These are phyloP conservation scores for Camellia oleifera DNA, from an alignment of 179 eudicot genomes.

Conservation along the genomic window DNA sequence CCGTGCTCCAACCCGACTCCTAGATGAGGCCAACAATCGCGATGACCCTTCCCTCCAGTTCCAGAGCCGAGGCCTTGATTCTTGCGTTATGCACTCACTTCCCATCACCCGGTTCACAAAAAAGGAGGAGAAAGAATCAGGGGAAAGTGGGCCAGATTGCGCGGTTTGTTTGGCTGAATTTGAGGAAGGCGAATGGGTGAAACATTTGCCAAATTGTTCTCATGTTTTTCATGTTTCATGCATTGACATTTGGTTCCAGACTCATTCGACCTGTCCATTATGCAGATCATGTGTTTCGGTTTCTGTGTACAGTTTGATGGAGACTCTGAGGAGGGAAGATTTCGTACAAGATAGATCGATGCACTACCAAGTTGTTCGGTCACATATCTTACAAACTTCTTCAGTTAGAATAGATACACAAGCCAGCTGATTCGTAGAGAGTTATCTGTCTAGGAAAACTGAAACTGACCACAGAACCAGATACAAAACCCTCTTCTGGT, in stretches of 20 bases:
- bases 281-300: conserved; percentile 31
- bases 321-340: conserved; percentile 23
- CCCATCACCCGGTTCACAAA: conserved; percentile 31
- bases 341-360: conserved; percentile 16
- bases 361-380: conserved; percentile 7
- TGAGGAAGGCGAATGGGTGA: conserved; percentile 41
- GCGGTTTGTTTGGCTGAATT: conserved; percentile 51
- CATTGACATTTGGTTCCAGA: conserved; percentile 46
- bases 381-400: conserved; percentile 15
- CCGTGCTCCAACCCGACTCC: conserved; percentile 9
- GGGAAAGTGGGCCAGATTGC: conserved; percentile 21
- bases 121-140: conserved; percentile 16
- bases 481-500: no score
- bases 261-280: conserved; percentile 38
- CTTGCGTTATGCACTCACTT: conserved; percentile 28
- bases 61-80: conserved; percentile 36
- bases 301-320: conserved; percentile 11
- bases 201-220: conserved; percentile 32
- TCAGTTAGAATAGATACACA: not conserved
- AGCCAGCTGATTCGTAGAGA: not conserved
- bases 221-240: conserved; percentile 41
- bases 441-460: no score
- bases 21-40: conserved; percentile 19
- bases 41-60: conserved; percentile 26
- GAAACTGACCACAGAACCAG: not conserved